Conservation (phyloP, 345 rosid genomes). For the Carallia pectinifolia region DNA sequence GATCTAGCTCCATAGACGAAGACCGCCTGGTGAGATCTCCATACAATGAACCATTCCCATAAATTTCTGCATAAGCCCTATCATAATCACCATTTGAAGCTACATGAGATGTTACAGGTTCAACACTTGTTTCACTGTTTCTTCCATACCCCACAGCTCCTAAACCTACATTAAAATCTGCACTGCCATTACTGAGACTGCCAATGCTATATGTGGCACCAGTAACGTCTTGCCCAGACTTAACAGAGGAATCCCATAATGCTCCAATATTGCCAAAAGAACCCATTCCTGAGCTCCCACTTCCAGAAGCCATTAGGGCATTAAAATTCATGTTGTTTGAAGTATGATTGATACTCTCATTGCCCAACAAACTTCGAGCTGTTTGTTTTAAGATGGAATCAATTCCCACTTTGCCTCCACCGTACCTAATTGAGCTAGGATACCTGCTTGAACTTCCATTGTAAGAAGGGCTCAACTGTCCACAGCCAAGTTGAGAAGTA, state of each 20-base stretch:
- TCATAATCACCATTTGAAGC: conserved; percentile 40
- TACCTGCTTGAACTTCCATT: conserved; percentile 47
- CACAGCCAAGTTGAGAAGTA: conserved; percentile 50
- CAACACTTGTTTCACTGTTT: conserved; percentile 28
- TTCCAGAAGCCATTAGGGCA: conserved; percentile 37
- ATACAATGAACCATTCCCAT: conserved; percentile 36
- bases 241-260: conserved; percentile 53
- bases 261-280: conserved; percentile 57
- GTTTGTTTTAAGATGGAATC: conserved; percentile 46
- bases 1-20: conserved; percentile 39
- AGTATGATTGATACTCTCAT: conserved; percentile 42
- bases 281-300: conserved; percentile 51
- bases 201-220: conserved; percentile 31
- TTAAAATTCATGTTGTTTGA: conserved; percentile 46
- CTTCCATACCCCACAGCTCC: conserved; percentile 53
- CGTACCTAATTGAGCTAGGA: conserved; percentile 41
- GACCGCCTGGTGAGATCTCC: conserved; percentile 55
- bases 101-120: conserved; percentile 30
- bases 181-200: conserved; percentile 34
- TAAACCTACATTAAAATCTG: conserved; percentile 35
- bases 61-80: conserved; percentile 34
- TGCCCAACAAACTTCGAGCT: conserved; percentile 63
- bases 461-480: conserved; percentile 55
- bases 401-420: conserved; percentile 40
- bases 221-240: conserved; percentile 33